Base-by-base conservation (phyloP, 2,329 filamentous ascomycete genomes). In the Trichophyton benhamiae region DNA sequence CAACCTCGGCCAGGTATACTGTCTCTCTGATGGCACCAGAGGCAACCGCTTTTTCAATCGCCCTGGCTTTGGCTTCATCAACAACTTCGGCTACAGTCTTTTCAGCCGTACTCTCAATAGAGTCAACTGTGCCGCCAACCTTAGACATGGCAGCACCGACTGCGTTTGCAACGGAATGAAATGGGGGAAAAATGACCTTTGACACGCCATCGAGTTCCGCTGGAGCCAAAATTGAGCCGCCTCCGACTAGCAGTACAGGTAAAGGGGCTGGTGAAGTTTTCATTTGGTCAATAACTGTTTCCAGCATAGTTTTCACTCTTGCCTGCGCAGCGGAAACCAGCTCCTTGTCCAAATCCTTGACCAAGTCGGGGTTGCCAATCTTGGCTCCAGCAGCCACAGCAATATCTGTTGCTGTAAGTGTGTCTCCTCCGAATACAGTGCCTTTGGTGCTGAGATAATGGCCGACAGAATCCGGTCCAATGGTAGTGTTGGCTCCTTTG, bases 381-480 rank as follows among this genome's bases (percentile, higher is more conserved):
- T 67, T 60, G 38, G 63, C 49, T 13, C 66, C 67, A 0, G 61
- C 64, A 2, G 66, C 67, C 11, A 68, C 68, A 0, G 70, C 76
- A 41, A 83, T 76, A 63, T 83, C 82, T 0, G 78, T 81, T 5
- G 82, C 75, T 1, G 82, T 85, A 3, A 81, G 67, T 0, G 75
- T 77, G 3, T 74, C 66, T 0, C 82, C 82, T 1, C 82, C 82
- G 69, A 84, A 84, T 0, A 79, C 71, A 25, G 76, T 72, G 1
- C 79, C 76, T 57, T 82, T 74, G 15, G 74, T 69, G 3, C 74
- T 75, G 1, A 85, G 72, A 13, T 73, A 73, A 58, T 82, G 75
- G 0, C 82, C 82, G 0, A 85, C 81, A 0, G 80, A 83, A 36
- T 78, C 79, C 1, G 82, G 82, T 0, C 82, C 82, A n/a, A 84